Percentiles rank a stretch among this genome's conserved stretches.
These are phyloP conservation scores for Sedum album DNA, from an alignment of 164 flowering plant genomes.

Conservation along the genomic window DNA sequence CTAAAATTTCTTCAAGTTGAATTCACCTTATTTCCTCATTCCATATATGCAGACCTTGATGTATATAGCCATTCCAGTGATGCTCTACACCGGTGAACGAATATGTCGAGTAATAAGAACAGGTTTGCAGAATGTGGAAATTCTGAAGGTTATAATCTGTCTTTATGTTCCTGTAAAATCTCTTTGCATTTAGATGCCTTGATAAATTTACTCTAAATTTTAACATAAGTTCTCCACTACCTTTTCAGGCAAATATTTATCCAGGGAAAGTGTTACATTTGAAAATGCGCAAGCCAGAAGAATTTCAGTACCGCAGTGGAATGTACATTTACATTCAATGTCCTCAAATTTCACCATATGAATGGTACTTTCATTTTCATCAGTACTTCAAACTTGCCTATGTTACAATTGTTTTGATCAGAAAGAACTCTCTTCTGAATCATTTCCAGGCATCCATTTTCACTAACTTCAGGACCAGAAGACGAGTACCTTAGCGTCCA, in stretches of 20 bases:
- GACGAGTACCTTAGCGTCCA: conserved; percentile 92
- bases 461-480: conserved; percentile 92
- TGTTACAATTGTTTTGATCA: neutral
- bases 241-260: conserved; percentile 77
- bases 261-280: conserved; percentile 86
- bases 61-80: conserved; percentile 81
- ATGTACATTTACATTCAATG: conserved; percentile 98
- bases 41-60: conserved; percentile 81
- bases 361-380: conserved; percentile 47
- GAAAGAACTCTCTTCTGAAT: neutral
- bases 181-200: neutral
- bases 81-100: conserved; percentile 82
- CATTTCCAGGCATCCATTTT: conserved; percentile 89
- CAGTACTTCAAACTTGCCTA: neutral
- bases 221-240: neutral
- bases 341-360: conserved; percentile 95
- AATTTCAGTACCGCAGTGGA: conserved; percentile 83
- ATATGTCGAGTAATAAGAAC: conserved; percentile 74
- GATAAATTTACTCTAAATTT: neutral
- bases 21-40: neutral
- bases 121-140: conserved; percentile 58
- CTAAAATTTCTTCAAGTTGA: neutral
- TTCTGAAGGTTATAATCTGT: conserved; percentile 52
- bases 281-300: conserved; percentile 88
- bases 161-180: neutral